Evolutionary conservation across 2,329 filamentous ascomycete species (phyloP), one percentile per base, ranked within the genome.

Genomic region (Pseudopyrenochaeta lycopersici): DNA sequence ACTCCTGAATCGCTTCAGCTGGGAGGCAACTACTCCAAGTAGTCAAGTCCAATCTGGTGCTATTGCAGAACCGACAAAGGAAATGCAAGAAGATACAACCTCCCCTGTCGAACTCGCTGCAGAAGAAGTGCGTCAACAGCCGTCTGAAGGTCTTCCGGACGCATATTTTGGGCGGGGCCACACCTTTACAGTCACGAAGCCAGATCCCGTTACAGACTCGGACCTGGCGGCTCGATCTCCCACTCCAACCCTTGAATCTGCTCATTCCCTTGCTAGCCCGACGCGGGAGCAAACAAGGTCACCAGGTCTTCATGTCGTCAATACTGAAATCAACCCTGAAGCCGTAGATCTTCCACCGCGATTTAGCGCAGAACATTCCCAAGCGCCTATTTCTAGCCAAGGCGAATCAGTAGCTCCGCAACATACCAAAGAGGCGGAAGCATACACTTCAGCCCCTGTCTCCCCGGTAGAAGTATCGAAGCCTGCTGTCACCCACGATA

Each of bases 241-340:
- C 11, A 60, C 58, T 31, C 56, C 68, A 10, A 60, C 62, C 11
- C 38, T 60, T 4, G 63, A 62, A 12, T 48, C 53, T 39, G 50
- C 55, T 12, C 60, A 49, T 31, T 49, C 59, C 6, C 43, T 62
- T 6, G 14, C 44, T 10, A 71, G 64, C 33, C 62, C 65, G 21
- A 57, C 57, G 11, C 60, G 56, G 21, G 64, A 67, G 40, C 54
- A 54, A 5, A 66, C 66, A 18, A 67, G 67, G 39, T 58, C 66
- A 15, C 59, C 67, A 17, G 74, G 73, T 3, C 67, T 81, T 35
- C 78, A 80, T 48, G 75, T 81, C 20, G 75, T 80, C 40, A 81
- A 81, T 49, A 71, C 76, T 15, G 73, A 70, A 33, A 35, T 64
- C 10, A 56, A 74, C 36, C 72, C 72, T 11, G 72, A 76, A 54